Evolutionary conservation across 208 protist genomes (phyloP).

Genomic region (Trypanosoma avium): DNA sequence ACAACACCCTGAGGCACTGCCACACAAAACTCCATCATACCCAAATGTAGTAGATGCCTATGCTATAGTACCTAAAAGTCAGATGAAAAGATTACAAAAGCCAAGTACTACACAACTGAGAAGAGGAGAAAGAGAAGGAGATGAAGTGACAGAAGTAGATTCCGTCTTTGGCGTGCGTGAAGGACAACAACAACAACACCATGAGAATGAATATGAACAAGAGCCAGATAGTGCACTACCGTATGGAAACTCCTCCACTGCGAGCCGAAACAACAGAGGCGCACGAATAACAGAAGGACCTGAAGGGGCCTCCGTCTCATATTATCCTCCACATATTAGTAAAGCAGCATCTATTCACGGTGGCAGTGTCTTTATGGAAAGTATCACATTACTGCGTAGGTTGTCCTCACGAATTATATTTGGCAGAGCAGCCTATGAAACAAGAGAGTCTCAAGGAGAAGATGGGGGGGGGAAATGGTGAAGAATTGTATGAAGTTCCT

Average conservation of each 20-base stretch:
- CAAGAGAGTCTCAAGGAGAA: too few relatives aligned
- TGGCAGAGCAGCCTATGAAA: constrained; percentile 11
- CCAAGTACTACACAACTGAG: background rate
- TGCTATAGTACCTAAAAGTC: background rate
- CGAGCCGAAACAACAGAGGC: too few relatives aligned
- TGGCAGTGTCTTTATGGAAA: constrained; percentile 4
- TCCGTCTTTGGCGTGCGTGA: background rate
- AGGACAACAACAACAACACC: background rate
- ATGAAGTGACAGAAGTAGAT: background rate
- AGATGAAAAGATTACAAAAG: background rate
- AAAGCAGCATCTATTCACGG: constrained; percentile 5
- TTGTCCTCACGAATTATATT: constrained; percentile 10
- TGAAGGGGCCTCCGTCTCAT: background rate
- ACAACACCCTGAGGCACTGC: background rate
- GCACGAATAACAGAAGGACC: background rate
- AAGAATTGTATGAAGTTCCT: background rate
- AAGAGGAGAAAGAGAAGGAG: background rate
- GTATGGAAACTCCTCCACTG: background rate
- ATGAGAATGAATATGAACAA: background rate
- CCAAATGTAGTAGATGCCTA: background rate
- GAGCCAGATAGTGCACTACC: background rate
- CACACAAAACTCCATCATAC: background rate
- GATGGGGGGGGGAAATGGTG: too few relatives aligned
- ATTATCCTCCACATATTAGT: background rate
- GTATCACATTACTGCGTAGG: constrained; percentile 12